phyloP scores from a whole-genome alignment of 192 early-diverging fungal genomes.

The Borealophlyctis nickersoniae region DNA sequence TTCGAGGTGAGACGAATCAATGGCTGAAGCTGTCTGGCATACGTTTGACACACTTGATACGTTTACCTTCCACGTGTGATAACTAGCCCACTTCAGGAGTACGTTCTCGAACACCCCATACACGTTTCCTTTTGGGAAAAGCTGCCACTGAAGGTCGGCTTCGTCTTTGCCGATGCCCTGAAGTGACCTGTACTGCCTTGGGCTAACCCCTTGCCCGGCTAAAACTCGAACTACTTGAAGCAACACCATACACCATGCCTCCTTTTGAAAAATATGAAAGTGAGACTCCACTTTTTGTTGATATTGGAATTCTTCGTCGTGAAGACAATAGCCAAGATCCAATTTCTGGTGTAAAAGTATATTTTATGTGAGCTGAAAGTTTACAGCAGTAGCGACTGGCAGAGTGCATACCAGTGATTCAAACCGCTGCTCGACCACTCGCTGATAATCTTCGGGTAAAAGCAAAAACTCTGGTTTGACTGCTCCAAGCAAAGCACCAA shows the following conservation, averaged over 20 bases:
- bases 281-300: constrained; percentile 18
- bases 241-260: constrained; percentile 46
- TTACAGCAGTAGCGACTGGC: background rate
- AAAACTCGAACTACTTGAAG: constrained; percentile 47
- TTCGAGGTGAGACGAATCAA: background rate
- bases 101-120: constrained; percentile 33
- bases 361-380: background rate
- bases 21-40: no score
- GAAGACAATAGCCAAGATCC: constrained; percentile 24
- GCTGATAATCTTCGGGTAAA: constrained; percentile 37
- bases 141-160: constrained; percentile 34
- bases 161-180: constrained; percentile 38
- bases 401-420: constrained; percentile 1
- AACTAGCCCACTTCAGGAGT: constrained; percentile 43
- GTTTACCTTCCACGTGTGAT: constrained; percentile 46
- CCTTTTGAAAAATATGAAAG: constrained; percentile 43
- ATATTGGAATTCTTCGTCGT: constrained; percentile 39
- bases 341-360: constrained; percentile 11
- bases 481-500: constrained; percentile 39
- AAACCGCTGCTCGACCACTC: background rate
- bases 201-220: constrained; percentile 22
- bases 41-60: no score
- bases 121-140: constrained; percentile 19
- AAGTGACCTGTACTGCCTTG: constrained; percentile 28
- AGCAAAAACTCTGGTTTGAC: constrained; percentile 50